phyloP scores from a whole-genome alignment of 306 rosid genomes.

The Citrullus amarus region DNA sequence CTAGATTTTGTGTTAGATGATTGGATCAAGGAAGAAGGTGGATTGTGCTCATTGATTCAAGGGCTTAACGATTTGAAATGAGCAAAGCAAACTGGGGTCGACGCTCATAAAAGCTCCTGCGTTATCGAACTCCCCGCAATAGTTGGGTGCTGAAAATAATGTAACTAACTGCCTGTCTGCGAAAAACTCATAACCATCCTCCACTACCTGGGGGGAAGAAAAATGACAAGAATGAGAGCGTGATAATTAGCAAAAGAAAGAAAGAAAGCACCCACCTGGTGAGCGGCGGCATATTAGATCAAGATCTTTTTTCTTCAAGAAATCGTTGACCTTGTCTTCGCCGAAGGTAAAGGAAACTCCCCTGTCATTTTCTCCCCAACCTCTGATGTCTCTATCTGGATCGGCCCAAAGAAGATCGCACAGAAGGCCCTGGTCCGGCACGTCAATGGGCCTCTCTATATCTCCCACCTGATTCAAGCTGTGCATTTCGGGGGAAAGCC shows the following conservation, averaged over 20 bases:
- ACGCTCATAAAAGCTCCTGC: slow-evolving; percentile 91
- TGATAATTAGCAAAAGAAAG: not conserved
- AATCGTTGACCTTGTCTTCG: slow-evolving; percentile 55
- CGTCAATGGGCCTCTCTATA: slow-evolving; percentile 68
- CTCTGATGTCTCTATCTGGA: slow-evolving; percentile 54
- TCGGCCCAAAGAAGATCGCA: slow-evolving; percentile 93
- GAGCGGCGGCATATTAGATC: slow-evolving; percentile 82
- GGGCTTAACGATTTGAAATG: slow-evolving; percentile 87
- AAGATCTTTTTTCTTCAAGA: slow-evolving; percentile 70
- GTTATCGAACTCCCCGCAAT: slow-evolving; percentile 88
- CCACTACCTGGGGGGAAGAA: slow-evolving; percentile 51
- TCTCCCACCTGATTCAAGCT: slow-evolving; percentile 46
- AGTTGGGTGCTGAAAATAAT: slow-evolving; percentile 84
- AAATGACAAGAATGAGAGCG: not conserved
- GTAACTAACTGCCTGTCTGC: slow-evolving; percentile 85
- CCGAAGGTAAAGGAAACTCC: slow-evolving; percentile 93
- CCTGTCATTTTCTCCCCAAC: slow-evolving; percentile 91
- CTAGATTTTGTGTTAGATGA: not conserved
- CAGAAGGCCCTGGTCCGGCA: slow-evolving; percentile 79
- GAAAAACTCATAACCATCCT: slow-evolving; percentile 87
- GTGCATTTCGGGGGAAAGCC: slow-evolving; percentile 68
- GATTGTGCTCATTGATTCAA: slow-evolving; percentile 9
- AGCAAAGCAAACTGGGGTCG: slow-evolving; percentile 64
- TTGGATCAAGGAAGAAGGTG: not conserved
- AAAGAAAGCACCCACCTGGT: slow-evolving; percentile 32